Conservation (phyloP, 305 asterid genomes). For the Galium porrigens region DNA sequence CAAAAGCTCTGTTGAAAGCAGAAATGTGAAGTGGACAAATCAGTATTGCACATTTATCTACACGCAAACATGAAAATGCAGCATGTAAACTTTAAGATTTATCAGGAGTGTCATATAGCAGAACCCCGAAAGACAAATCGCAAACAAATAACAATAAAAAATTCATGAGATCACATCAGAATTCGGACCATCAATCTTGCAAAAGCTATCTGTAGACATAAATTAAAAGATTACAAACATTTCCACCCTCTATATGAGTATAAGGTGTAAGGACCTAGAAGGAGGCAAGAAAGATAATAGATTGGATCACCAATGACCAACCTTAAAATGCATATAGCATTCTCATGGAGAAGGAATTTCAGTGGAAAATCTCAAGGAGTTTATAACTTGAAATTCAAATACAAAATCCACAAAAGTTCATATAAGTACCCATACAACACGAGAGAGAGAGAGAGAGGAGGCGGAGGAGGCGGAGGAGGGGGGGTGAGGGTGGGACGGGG, state of each 20-base stretch:
- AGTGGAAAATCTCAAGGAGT: neutral
- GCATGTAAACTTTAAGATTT: neutral
- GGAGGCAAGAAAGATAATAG: neutral
- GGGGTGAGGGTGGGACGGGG: too few relatives aligned
- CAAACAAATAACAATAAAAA: neutral
- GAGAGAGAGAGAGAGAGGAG: neutral
- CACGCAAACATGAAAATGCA: neutral
- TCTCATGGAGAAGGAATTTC: too few relatives aligned
- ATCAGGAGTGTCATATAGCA: neutral
- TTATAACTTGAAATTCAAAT: neutral
- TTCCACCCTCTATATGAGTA: too few relatives aligned
- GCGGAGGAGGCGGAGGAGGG: too few relatives aligned
- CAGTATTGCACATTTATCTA: neutral
- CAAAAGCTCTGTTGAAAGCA: conserved; percentile 65
- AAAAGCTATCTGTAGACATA: neutral
- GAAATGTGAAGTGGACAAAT: neutral
- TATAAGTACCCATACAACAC: neutral
- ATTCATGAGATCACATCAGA: neutral
- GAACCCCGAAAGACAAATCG: neutral
- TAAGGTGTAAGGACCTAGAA: neutral
- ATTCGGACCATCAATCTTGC: neutral
- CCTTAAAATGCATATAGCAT: neutral
- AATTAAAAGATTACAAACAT: too few relatives aligned
- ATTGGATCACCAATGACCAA: neutral
- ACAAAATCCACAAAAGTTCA: neutral